A percentile compares a stretch with the other conserved stretches of the same genome.
Evolutionary conservation across 1,139 yeast genomes (phyloP).

Genomic region (Debaryomyces sp.): DNA sequence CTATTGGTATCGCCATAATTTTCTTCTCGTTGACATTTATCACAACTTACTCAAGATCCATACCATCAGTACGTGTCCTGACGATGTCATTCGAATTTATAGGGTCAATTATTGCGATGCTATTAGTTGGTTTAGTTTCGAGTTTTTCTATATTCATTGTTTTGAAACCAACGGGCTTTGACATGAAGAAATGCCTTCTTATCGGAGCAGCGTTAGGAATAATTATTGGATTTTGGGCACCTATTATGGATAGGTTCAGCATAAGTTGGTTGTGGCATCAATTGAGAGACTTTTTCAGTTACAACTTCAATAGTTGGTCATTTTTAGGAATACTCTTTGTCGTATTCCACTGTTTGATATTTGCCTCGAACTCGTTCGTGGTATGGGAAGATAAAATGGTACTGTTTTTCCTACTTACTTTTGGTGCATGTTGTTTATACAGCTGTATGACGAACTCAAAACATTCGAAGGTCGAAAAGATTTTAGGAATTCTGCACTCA

Average conservation of each 20-base stretch:
- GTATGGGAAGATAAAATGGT: constrained; percentile 92
- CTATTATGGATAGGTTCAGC: constrained; percentile 76
- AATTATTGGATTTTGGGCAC: constrained; percentile 70
- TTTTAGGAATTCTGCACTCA: constrained; percentile 65
- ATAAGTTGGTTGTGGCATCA: constrained; percentile 62
- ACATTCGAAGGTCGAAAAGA: constrained; percentile 23
- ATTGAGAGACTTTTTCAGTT: constrained; percentile 53
- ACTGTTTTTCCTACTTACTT: constrained; percentile 64
- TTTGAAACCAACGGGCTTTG: constrained; percentile 54
- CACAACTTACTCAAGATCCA: constrained; percentile 67
- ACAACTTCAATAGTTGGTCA: constrained; percentile 74
- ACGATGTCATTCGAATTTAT: constrained; percentile 76
- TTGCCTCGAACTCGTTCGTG: constrained; percentile 90
- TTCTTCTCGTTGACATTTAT: constrained; percentile 59
- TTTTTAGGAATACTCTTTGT: constrained; percentile 62
- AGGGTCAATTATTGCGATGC: constrained; percentile 66
- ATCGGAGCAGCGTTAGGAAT: constrained; percentile 72
- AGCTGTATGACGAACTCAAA: constrained; percentile 33
- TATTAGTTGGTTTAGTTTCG: constrained; percentile 60
- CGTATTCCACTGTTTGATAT: constrained; percentile 63
- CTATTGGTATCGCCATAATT: constrained; percentile 63
- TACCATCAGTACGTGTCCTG: constrained; percentile 77
- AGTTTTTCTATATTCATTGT: constrained; percentile 54
- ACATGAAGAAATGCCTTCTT: constrained; percentile 52
- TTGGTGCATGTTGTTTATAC: constrained; percentile 59